Evolutionary conservation across 495 filamentous ascomycete species (phyloP).

Genomic region (Aspergillus funiculosus): DNA sequence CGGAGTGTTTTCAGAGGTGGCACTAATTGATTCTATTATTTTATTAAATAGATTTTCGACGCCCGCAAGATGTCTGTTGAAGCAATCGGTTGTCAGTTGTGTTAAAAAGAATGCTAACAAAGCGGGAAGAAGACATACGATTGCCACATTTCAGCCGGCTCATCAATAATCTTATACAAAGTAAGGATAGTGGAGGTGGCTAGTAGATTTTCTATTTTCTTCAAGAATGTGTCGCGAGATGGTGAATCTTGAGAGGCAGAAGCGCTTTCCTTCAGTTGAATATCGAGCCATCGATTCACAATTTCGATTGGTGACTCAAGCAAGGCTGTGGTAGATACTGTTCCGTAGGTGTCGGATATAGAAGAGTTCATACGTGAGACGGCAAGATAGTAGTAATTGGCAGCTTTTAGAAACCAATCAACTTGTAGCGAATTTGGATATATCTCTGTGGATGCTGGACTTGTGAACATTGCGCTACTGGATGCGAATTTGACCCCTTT

Average conservation of each 20-base stretch:
- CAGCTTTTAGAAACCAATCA: conserved; percentile 41
- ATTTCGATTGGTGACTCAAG: conserved; percentile 34
- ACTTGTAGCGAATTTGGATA: conserved; percentile 35
- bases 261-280: conserved; percentile 5
- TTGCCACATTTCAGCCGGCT: conserved; percentile 34
- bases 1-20: not conserved
- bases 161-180: conserved; percentile 32
- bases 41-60: conserved; percentile 28
- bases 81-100: conserved; percentile 4
- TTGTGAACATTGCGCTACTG: conserved; percentile 27
- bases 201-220: conserved; percentile 31
- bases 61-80: conserved; percentile 29
- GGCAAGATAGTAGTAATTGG: conserved; percentile 40
- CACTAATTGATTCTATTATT: conserved; percentile 17
- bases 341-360: conserved; percentile 30
- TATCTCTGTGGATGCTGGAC: conserved; percentile 31
- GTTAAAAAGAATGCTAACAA: too few relatives aligned
- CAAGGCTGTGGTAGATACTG: conserved; percentile 32
- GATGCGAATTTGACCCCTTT: conserved; percentile 27
- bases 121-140: conserved; percentile 21
- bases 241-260: conserved; percentile 4
- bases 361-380: conserved; percentile 25
- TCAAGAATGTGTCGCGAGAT: conserved; percentile 13
- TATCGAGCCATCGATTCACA: conserved; percentile 26
- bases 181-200: conserved; percentile 29